Evolutionary conservation across 106 monocot species (phyloP), one percentile per base, ranked within the genome.

Genomic region (Gastrodia elata): DNA sequence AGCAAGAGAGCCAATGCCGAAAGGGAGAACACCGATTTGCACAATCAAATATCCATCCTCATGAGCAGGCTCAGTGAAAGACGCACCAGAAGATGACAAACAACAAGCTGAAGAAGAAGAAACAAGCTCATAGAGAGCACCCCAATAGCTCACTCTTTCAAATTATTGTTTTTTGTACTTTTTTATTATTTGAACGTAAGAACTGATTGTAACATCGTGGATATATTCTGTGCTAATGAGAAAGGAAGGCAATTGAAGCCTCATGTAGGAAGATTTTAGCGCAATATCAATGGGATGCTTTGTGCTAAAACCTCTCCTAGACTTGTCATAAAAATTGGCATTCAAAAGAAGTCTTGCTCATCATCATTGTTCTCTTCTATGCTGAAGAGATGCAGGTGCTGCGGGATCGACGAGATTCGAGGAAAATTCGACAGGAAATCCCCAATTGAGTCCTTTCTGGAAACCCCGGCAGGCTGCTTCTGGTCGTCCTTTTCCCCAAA

Each of bases 21-120:
- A 75, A 86, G 93, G 77, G 86, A 93, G 73, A 93, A 91, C 35
- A 27, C 79, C 10, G 71, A 86, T 83, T 80, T 97, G 4, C 83
- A 93, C 65, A 76, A 87, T 18, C 96, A 97, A 74, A 70, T 97
- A 30, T 68, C 90, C 30, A 85, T 95, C 89, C 82, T 95, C 42
- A 89, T 87, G 91, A 83, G 72, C 70, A 90, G 92, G 92, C 77
- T 97, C 8, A 80, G 85, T 4, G 96, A 92, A 42, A 84, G n/a
- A n/a, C n/a, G n/a, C n/a, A n/a, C n/a, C n/a, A n/a, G n/a, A n/a
- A n/a, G n/a, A n/a, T n/a, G n/a, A n/a, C n/a, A n/a, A n/a, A n/a
- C n/a, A 77, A 28, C 80, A 81, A 48, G 71, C 57, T 0, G 40
- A 46, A 4, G 91, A 77, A 28, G 88, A 76, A 18, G 89, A 81